Percentiles rank a stretch among this genome's conserved stretches.
phyloP scores from a whole-genome alignment of 345 rosid species.

The Trapa incisa region DNA sequence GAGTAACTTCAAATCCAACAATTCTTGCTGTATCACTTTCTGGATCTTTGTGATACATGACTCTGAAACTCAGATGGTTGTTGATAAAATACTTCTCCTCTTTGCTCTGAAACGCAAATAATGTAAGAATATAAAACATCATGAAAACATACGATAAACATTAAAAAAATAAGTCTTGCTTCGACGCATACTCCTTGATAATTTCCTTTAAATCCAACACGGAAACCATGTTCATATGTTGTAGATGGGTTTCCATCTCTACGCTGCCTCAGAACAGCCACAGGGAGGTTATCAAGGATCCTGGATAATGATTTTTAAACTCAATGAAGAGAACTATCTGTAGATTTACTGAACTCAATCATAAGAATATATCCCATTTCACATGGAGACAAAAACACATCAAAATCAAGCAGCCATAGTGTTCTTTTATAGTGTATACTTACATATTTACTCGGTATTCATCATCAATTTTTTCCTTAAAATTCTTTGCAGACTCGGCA shows the following conservation, averaged over 20 bases:
- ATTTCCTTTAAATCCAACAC: constrained; percentile 92
- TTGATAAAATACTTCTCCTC: constrained; percentile 90
- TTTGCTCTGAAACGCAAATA: constrained; percentile 48
- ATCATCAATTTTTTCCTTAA: constrained; percentile 90
- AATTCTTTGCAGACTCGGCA: constrained; percentile 65
- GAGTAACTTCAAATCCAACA: constrained; percentile 95
- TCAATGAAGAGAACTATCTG: background rate
- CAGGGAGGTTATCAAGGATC: constrained; percentile 97
- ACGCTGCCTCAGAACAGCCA: constrained; percentile 87
- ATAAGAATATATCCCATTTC: background rate
- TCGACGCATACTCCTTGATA: constrained; percentile 62
- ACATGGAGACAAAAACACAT: background rate
- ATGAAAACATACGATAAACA: background rate
- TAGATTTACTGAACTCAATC: background rate
- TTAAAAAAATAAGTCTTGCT: constrained; percentile 3
- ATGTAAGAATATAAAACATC: background rate
- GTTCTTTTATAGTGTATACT: constrained; percentile 16
- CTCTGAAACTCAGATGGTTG: constrained; percentile 90
- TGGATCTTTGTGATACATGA: constrained; percentile 78
- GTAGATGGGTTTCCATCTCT: constrained; percentile 80
- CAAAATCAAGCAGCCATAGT: background rate
- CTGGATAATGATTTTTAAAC: constrained; percentile 24
- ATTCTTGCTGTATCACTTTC: constrained; percentile 80
- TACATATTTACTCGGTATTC: constrained; percentile 92
- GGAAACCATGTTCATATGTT: constrained; percentile 88